Base-by-base conservation (phyloP, 1,284 basidiomycete species). In the Neolentinus lepideus region DNA sequence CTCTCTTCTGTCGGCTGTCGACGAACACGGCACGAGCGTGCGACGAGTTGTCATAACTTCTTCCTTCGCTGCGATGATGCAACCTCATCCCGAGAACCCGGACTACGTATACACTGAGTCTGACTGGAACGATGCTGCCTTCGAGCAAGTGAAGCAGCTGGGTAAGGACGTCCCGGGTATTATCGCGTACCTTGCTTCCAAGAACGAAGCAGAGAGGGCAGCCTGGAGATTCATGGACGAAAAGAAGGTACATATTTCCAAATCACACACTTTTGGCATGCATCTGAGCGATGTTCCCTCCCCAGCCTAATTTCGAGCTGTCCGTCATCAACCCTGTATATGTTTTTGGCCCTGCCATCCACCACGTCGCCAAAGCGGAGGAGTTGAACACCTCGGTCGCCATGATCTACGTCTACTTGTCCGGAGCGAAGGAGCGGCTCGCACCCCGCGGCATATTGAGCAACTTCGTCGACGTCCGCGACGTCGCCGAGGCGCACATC, bases 401-500 rank as follows among this genome's bases (percentile, higher is more conserved):
- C 14, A 3, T 26, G 8, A 4, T 50, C 24, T 50, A 29, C 24
- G 21, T 16, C 8, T 26, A 10, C 47, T 6, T 50, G 6, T 16
- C 11, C 47, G 47, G 47, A 8, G 14, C 19, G 19, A 50, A 50
- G 47, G 6, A 3, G 16, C 3, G 4, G 24, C 22, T 25, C 19
- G 21, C 3, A 3, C 47, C 27, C 24, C 12, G 11, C 3, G 27
- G 6, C 10, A 21, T 53, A 4, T 21, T 19, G n/a, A 46, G 35
- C 24, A 56, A 45, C 45, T 54, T 9, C 36, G 56, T 56, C 3
- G 56, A 56, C 25, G 56, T 56, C 19, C 52, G 56, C 36, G 56
- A 56, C 45, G 56, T 56, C 16, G 56, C 52, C 19, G 10, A 26
- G 16, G 56, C 53, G 19, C 56, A 56, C 38, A 36, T 33, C 27